Evolutionary conservation across 495 filamentous ascomycete species (phyloP).

Genomic region (Collariella sp.): DNA sequence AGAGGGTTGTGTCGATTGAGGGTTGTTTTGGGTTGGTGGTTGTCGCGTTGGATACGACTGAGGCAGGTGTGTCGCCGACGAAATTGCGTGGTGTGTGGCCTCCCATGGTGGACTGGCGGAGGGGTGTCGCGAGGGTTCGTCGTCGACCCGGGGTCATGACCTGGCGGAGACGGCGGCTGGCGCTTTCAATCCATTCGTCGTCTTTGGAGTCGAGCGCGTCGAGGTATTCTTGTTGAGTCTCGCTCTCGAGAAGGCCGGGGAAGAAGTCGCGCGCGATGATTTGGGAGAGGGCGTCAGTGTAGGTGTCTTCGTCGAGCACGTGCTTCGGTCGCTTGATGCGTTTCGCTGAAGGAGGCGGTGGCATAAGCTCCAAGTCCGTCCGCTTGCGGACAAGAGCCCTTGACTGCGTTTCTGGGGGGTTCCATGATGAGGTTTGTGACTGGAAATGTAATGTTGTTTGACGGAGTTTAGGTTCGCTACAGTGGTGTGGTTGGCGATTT

Average conservation of each 20-base stretch:
- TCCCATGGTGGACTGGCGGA: conserved; percentile 24
- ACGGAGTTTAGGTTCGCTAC: background rate
- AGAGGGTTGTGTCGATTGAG: conserved; percentile 70
- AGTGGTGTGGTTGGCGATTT: background rate
- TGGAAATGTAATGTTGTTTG: background rate
- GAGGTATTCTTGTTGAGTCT: conserved; percentile 84
- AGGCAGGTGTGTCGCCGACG: conserved; percentile 59
- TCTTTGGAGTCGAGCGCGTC: conserved; percentile 82
- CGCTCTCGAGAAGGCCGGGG: conserved; percentile 76
- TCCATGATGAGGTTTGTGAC: conserved; percentile 24
- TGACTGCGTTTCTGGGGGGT: conserved; percentile 12
- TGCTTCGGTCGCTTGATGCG: conserved; percentile 86
- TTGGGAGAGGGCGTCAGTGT: conserved; percentile 81
- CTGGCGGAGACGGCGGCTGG: conserved; percentile 60
- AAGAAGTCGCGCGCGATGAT: conserved; percentile 98
- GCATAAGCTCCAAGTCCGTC: conserved; percentile 69
- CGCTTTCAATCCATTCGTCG: conserved; percentile 74
- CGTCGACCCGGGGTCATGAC: conserved; percentile 71
- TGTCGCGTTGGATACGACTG: conserved; percentile 20
- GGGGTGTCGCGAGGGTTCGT: conserved; percentile 17
- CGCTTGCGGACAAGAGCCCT: conserved; percentile 56
- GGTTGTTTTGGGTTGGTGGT: conserved; percentile 30
- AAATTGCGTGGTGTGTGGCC: conserved; percentile 43
- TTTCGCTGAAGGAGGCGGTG: conserved; percentile 79
- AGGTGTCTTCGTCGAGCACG: conserved; percentile 88